Base-by-base conservation (phyloP, 306 rosid genomes). In the Gastrolobium villosum region DNA sequence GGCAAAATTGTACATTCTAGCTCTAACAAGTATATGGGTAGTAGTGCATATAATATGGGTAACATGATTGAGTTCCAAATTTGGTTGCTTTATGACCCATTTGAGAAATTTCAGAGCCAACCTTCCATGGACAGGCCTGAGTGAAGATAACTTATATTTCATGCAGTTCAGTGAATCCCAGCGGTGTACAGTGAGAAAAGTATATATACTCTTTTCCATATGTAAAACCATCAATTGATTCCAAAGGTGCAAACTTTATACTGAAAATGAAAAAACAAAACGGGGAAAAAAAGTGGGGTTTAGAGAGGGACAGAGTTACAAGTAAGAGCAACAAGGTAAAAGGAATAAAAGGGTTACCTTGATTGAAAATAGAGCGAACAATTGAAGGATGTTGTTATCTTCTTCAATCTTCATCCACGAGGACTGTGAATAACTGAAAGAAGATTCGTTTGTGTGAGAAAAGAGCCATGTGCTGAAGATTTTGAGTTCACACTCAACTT, bases 41-140 rank as follows among this genome's bases (percentile, higher is more conserved):
- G 93, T 92, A 11, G 88, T 82, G 79, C 88, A 86, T 2, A 92
- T 56, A 34, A 92, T 77, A 75, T 85, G 90, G 41, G 87, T 90
- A 7, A 85, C 83, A 43, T 92, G 93, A 59, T 73, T 85, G 56
- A 84, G 82, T 83, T 87, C 93, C 82, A 90, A 88, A 82, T 86
- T 87, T 56, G 95, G 92, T 55, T 92, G 93, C 60, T 75, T 75
- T 52, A 83, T 81, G 61, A 90, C 76, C 95, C 97, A 87, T 55
- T 88, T 88, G 84, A 92, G 89, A 72, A 90, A 90, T 79, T 88
- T 92, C 85, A 88, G 49, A 41, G 92, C 91, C 44, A 92, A 80
- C 80, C 83, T 85, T 80, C 97, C 97, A 74, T 92, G 97, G 4
- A 92, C 84, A 52, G 95, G 97, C 75, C 95, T 87, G n/a, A 92